Evolutionary conservation across 139 green algal genomes (phyloP).

Genomic region (Chlorella sp.): DNA sequence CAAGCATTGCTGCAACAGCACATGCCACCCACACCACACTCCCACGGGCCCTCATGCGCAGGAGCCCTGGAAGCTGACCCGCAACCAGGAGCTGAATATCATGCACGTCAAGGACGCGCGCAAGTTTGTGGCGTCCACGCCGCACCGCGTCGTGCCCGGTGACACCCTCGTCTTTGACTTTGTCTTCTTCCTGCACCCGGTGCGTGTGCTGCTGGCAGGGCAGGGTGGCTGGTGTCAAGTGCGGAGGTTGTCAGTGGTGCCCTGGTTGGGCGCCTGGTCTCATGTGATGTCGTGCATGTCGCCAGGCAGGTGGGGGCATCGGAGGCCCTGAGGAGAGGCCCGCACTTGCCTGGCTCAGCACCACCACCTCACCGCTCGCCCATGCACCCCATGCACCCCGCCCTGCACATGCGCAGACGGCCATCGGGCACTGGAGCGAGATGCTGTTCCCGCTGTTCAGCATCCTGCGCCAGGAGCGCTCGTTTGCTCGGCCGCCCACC

Average conservation of each 20-base stretch:
- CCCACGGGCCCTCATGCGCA: neutral
- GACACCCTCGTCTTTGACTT: conserved; percentile 92
- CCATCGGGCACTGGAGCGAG: conserved; percentile 91
- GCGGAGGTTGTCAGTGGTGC: too few relatives aligned
- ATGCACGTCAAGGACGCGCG: conserved; percentile 57
- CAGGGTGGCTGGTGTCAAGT: too few relatives aligned
- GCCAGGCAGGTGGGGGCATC: too few relatives aligned
- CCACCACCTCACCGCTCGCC: too few relatives aligned
- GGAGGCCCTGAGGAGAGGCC: too few relatives aligned
- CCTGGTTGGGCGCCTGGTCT: too few relatives aligned
- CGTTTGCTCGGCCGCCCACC: conserved; percentile 65
- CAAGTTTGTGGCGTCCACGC: conserved; percentile 41
- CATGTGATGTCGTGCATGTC: too few relatives aligned
- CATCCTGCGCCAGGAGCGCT: conserved; percentile 54
- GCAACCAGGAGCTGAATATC: conserved; percentile 62
- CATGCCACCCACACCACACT: too few relatives aligned
- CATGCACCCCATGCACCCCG: too few relatives aligned
- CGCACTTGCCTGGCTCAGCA: too few relatives aligned
- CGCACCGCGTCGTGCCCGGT: conserved; percentile 62
- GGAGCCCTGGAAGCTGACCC: conserved; percentile 59
- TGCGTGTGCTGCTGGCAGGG: conserved; percentile 23
- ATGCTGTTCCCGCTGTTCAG: conserved; percentile 86
- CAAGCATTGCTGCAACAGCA: too few relatives aligned
- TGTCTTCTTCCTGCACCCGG: conserved; percentile 87
- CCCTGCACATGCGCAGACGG: too few relatives aligned